Conservation (phyloP, 2,329 filamentous ascomycete genomes). For the Hirsutella rhossiliensis region DNA sequence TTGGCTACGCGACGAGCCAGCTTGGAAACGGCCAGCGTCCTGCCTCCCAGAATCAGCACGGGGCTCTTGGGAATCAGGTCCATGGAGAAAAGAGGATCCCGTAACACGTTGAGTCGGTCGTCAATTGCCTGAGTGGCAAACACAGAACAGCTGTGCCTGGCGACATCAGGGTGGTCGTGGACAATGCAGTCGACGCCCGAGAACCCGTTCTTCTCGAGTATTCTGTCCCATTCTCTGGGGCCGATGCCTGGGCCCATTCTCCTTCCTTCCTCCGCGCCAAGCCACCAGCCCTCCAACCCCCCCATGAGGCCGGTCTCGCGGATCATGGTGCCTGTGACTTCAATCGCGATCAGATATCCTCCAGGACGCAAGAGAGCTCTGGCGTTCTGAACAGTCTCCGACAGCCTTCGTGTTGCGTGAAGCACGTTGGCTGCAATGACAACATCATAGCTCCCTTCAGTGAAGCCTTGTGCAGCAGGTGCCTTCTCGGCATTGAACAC, state of each 20-base stretch:
- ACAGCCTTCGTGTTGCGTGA: constrained; percentile 20
- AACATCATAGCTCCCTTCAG: constrained; percentile 16
- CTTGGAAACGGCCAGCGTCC: constrained; percentile 1
- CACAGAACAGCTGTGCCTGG: not conserved
- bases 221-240: constrained; percentile 1
- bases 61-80: not conserved
- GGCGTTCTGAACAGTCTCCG: constrained; percentile 8
- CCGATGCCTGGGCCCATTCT: constrained; percentile 1
- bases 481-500: constrained; percentile 14
- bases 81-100: not conserved
- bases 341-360: not conserved
- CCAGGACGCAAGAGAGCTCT: not conserved
- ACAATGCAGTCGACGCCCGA: constrained; percentile 3
- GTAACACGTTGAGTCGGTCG: not conserved
- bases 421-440: constrained; percentile 26
- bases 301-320: not conserved
- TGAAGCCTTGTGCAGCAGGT: constrained; percentile 18
- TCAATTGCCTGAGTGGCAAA: not conserved
- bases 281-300: constrained; percentile 1
- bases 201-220: constrained; percentile 2
- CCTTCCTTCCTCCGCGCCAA: not conserved
- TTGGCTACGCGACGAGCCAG: not conserved
- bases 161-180: not conserved
- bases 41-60: constrained; percentile 1
- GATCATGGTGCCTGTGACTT: not conserved